These are phyloP conservation scores for Capsicum rhomboideum DNA, from an alignment of 257 asterid genomes.

Conservation along the genomic window DNA sequence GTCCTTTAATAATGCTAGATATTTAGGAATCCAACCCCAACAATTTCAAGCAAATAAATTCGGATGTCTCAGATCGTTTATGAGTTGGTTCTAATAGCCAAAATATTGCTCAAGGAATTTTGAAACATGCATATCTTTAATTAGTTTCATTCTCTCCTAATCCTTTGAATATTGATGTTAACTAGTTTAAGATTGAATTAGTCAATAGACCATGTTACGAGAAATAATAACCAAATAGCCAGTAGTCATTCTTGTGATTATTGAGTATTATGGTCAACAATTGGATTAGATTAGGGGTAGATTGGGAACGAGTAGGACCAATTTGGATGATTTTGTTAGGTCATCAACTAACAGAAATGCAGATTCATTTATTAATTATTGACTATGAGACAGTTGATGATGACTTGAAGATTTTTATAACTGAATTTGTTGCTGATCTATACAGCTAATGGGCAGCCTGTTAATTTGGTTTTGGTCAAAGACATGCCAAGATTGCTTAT, in stretches of 20 bases:
- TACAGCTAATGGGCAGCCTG: not conserved
- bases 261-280: not conserved
- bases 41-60: too few relatives aligned
- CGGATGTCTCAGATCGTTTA: too few relatives aligned
- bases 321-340: not conserved
- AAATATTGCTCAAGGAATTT: too few relatives aligned
- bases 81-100: too few relatives aligned
- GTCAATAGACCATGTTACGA: too few relatives aligned
- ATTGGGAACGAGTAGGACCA: not conserved
- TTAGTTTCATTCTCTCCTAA: too few relatives aligned
- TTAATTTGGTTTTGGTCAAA: not conserved
- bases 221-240: not conserved
- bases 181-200: too few relatives aligned
- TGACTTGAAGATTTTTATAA: not conserved
- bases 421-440: not conserved
- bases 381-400: not conserved
- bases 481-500: not conserved
- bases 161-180: too few relatives aligned
- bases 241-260: not conserved
- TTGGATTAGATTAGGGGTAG: not conserved
- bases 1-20: too few relatives aligned
- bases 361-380: constrained; percentile 1
- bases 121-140: too few relatives aligned
- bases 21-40: too few relatives aligned
- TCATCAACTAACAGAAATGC: not conserved